Evolutionary conservation across 345 rosid species (phyloP).

Genomic region (Lepidium sativum): DNA sequence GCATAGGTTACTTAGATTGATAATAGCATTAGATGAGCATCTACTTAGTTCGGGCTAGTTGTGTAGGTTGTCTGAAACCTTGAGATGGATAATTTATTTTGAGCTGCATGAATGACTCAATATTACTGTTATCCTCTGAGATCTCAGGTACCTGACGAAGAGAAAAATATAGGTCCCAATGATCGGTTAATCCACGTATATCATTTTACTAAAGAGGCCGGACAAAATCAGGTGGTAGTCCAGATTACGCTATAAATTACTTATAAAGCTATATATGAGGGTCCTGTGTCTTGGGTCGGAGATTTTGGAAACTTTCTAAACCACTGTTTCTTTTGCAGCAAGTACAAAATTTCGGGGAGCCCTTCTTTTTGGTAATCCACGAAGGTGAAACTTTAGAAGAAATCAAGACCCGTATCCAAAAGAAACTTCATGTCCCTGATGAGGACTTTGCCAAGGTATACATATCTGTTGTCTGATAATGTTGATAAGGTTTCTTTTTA

Average conservation of each 20-base stretch:
- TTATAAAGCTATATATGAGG: not conserved
- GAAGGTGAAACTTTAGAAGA: conserved; percentile 87
- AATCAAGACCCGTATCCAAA: conserved; percentile 67
- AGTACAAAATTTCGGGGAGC: conserved; percentile 93
- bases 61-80: not conserved
- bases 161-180: conserved; percentile 69
- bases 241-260: not conserved
- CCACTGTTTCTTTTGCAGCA: conserved; percentile 42
- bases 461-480: not conserved
- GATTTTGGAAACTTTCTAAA: not conserved
- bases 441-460: conserved; percentile 86
- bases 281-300: not conserved
- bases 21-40: not conserved
- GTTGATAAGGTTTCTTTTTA: not conserved
- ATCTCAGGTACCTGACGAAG: conserved; percentile 77
- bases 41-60: not conserved
- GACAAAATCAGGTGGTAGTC: conserved; percentile 65
- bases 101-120: not conserved
- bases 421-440: conserved; percentile 77
- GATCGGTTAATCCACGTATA: conserved; percentile 89
- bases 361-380: conserved; percentile 84
- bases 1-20: not conserved
- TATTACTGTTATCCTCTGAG: not conserved
- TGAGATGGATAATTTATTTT: not conserved
- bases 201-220: conserved; percentile 71